Conservation (phyloP, 257 asterid genomes). For the Solanum virginianum region DNA sequence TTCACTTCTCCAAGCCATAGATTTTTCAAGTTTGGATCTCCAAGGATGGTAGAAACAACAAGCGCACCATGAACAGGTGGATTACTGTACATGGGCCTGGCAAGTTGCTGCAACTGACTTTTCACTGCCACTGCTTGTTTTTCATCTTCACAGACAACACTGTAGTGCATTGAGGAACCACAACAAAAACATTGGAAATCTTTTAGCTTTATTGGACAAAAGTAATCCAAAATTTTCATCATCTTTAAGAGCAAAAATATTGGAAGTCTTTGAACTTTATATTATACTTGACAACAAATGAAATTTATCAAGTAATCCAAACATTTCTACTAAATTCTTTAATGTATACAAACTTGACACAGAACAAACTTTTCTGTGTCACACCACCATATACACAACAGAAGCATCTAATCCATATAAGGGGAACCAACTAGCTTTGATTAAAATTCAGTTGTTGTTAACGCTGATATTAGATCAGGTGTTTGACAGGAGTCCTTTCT, state of each 20-base stretch:
- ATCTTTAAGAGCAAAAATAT: background rate
- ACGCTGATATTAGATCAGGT: background rate
- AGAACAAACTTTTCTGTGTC: background rate
- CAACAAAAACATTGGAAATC: background rate
- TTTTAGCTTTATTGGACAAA: background rate
- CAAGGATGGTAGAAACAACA: conserved; percentile 69
- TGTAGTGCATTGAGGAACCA: conserved; percentile 14
- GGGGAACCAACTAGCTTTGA: background rate
- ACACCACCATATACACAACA: background rate
- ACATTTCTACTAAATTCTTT: background rate
- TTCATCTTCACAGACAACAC: conserved; percentile 86
- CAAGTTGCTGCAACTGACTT: conserved; percentile 97
- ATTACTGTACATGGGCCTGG: conserved; percentile 97
- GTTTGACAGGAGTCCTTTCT: background rate
- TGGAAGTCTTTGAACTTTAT: background rate
- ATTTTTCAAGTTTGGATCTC: conserved; percentile 68
- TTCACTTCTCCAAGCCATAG: conserved; percentile 96
- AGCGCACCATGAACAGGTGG: conserved; percentile 97
- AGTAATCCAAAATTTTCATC: too few species aligned
- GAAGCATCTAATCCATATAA: background rate
- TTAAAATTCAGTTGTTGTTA: background rate
- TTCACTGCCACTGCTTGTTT: conserved; percentile 92
- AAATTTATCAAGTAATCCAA: background rate
- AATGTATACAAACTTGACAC: background rate
- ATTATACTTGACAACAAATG: background rate